Evolutionary conservation across 2,329 filamentous ascomycete species (phyloP), one percentile per base, ranked within the genome.

Genomic region (Oidium heveae): DNA sequence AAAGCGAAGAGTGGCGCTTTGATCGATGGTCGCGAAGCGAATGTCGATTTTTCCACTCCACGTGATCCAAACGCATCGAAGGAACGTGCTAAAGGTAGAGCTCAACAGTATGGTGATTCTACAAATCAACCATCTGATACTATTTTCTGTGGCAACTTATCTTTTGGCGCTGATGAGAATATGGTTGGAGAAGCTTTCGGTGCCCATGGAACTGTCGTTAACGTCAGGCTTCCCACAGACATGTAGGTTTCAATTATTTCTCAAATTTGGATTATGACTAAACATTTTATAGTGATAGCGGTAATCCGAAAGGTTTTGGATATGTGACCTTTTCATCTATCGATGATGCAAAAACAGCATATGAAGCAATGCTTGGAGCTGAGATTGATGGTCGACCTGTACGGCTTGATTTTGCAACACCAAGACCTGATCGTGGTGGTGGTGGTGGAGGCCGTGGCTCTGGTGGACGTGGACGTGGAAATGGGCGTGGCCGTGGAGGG

Each of bases 111-210:
- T 64, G 81, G 82, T 59, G 81, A 86, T 67, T 70, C 74, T 62
- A 68, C 72, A 57, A 80, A 75, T 67, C 71, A 76, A 59, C 76
- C 78, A 59, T 76, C 74, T 64, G 75, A 80, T 63, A 85, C 82
- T 34, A 72, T 86, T 55, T 86, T 82, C 70, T 71, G 84, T 59
- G 81, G 80, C 60, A 86, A 86, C 71, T 67, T 86, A 58, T 75
- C 77, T 41, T 86, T 84, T 68, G 74, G 79, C 59, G 79, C 76
- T 63, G 74, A 75, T 61, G 76, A 83, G 68, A 75, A 80, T 58
- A 70, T 71, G 59, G 70, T 86, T 61, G 72, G 72, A 59, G 76
- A 82, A 65, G 70, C 74, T 58, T 85, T 85, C 69, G 71, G 72
- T 58, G 71, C 74, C 61, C 73, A 77, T 65, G 81, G 80, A 59